These are phyloP conservation scores for Lactarius quietus DNA, from an alignment of 768 basidiomycete species.

Conservation along the genomic window DNA sequence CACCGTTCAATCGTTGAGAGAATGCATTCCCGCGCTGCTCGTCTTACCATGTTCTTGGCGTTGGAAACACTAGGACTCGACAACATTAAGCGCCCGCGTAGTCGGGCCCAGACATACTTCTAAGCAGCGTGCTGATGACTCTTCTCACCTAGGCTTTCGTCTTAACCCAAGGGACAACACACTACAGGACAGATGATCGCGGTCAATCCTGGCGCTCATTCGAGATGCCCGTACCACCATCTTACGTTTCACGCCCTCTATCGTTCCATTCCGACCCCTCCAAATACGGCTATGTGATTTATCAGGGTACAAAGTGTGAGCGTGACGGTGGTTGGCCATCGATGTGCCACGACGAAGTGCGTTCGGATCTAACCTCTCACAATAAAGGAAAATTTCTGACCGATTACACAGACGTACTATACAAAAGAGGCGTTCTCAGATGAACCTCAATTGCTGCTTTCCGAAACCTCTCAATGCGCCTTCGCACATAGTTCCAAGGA, in stretches of 20 bases:
- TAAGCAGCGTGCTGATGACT: not conserved
- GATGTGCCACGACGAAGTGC: slow-evolving; percentile 70
- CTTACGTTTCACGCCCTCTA: slow-evolving; percentile 59
- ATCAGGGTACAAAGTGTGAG: slow-evolving; percentile 70
- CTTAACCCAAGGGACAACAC: slow-evolving; percentile 65
- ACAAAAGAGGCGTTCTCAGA: slow-evolving; percentile 80
- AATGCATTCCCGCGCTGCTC: not conserved
- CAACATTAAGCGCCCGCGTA: not conserved
- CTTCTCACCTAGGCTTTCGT: slow-evolving; percentile 68
- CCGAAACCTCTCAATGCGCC: slow-evolving; percentile 73
- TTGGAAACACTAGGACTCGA: not conserved
- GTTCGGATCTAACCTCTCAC: slow-evolving; percentile 26
- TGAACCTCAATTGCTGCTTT: slow-evolving; percentile 53
- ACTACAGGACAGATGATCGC: slow-evolving; percentile 86
- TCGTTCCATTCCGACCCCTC: slow-evolving; percentile 80
- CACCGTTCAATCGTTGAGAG: not conserved
- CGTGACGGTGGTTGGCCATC: slow-evolving; percentile 45
- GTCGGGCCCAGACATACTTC: not conserved
- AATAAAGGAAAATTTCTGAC: not conserved
- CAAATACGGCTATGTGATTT: slow-evolving; percentile 72
- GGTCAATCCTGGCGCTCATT: slow-evolving; percentile 88
- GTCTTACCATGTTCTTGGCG: not conserved
- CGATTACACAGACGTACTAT: slow-evolving; percentile 68
- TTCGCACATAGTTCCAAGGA: slow-evolving; percentile 87
- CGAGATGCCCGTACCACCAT: slow-evolving; percentile 57